Base-by-base conservation (phyloP, 1,284 basidiomycete species). In the Inonotus obliquus region DNA sequence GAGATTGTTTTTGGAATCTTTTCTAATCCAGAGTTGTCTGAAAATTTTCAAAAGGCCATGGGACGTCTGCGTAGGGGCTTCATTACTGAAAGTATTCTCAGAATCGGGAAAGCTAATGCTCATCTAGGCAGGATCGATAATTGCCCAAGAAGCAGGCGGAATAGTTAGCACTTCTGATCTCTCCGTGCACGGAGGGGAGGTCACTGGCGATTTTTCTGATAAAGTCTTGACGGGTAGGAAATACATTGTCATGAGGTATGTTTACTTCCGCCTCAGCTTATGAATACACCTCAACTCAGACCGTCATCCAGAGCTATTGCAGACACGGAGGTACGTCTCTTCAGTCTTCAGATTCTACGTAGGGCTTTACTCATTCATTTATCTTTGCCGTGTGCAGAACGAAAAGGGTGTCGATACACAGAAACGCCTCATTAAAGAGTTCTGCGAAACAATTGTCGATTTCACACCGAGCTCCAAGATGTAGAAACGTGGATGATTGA, bases 121-220 rank as follows among this genome's bases (percentile, higher is more conserved):
- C 54, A 55, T 37, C 69, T 1, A 72, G 78, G 88, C 96, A 0
- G 96, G 95, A 0, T 86, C 93, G n/a, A 87, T 96, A 65, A 96
- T 99, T 66, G 91, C 92, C 0, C 82, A 92, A 65, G 96, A 98
- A 73, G 92, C 96, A 0, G 94, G 94, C 5, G 85, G 90, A 25
- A 77, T 87, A 23, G 84, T 91, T 35, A 88, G 87, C 27, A 92
- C 92, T 44, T 84, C 84, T 35, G 85, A 87, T 60, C 73, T 73
- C 1, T 75, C 77, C 2, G 66, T 81, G 74, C 72, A 76, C 38
- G 74, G 76, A 66, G 77, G 81, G 72, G 62, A 79, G 45, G 82
- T 92, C 7, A 85, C 81, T 19, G 63, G 63, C 17, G 63, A 65
- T 48, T 29, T 54, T 9, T 69, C 72, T 7, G 84, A 91, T 58